phyloP scores from a whole-genome alignment of 192 early-diverging fungal species.

The Coemansia sp. region DNA sequence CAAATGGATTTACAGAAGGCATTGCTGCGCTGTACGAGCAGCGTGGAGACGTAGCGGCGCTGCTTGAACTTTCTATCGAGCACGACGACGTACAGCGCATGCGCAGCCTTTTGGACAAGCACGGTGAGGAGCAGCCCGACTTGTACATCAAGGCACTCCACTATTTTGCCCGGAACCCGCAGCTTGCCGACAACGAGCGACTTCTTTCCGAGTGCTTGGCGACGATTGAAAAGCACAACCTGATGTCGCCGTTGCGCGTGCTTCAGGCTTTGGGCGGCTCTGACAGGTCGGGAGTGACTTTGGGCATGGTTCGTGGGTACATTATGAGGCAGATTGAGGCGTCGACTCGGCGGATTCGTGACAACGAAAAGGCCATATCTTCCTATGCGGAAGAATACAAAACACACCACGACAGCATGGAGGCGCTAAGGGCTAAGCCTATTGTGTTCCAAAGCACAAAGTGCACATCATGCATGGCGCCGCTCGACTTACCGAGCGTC shows the following conservation, averaged over 20 bases:
- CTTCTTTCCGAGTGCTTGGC: conserved; percentile 64
- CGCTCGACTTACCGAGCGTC: conserved; percentile 84
- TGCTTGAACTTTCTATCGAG: conserved; percentile 70
- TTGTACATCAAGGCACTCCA: conserved; percentile 67
- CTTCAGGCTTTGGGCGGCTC: conserved; percentile 70
- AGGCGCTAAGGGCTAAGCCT: conserved; percentile 71
- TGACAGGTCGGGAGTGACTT: conserved; percentile 68
- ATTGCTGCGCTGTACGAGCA: conserved; percentile 86
- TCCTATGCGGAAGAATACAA: conserved; percentile 80
- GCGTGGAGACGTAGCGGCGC: conserved; percentile 70
- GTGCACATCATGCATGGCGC: conserved; percentile 66
- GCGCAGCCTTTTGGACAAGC: conserved; percentile 59
- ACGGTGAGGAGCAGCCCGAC: conserved; percentile 66
- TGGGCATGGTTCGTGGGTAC: conserved; percentile 85
- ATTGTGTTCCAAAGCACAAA: conserved; percentile 76
- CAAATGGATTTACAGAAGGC: conserved; percentile 79
- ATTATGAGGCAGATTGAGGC: conserved; percentile 73
- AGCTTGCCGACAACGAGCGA: conserved; percentile 58
- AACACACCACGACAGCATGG: conserved; percentile 72
- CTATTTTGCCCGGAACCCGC: conserved; percentile 70
- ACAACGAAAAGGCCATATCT: conserved; percentile 67
- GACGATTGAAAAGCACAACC: conserved; percentile 79
- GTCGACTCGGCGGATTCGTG: conserved; percentile 63
- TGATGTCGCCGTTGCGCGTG: conserved; percentile 88
- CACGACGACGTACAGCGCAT: conserved; percentile 65